phyloP scores from a whole-genome alignment of 768 basidiomycete genomes.

The Sarcodon aspratus region DNA sequence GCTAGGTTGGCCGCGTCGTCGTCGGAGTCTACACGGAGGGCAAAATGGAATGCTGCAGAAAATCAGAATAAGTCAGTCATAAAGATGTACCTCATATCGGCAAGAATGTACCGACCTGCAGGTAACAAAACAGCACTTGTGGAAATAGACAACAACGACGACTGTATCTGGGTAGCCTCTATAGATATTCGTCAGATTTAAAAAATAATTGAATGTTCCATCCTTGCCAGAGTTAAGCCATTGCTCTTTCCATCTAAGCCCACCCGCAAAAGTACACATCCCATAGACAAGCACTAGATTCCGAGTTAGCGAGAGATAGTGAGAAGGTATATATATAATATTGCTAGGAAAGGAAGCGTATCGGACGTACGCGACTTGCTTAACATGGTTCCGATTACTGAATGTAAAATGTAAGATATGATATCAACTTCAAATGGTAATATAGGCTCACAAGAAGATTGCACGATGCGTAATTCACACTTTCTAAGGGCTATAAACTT shows the following conservation, averaged over 20 bases:
- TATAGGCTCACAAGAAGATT: constrained; percentile 53
- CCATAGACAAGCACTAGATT: constrained; percentile 68
- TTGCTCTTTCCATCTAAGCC: constrained; percentile 66
- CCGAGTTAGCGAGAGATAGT: constrained; percentile 2
- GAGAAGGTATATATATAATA: background rate
- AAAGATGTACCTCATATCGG: background rate
- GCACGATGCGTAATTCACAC: constrained; percentile 73
- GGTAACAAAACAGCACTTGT: constrained; percentile 74
- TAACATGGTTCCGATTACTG: constrained; percentile 76
- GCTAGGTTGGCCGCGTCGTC: constrained; percentile 3
- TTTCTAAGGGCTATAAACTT: constrained; percentile 75
- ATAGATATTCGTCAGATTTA: background rate
- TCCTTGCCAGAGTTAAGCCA: constrained; percentile 58
- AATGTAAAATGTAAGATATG: background rate
- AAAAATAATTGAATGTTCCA: background rate
- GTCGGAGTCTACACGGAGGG: constrained; percentile 22
- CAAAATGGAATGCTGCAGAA: constrained; percentile 49
- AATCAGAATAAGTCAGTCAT: background rate
- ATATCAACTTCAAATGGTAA: constrained; percentile 1
- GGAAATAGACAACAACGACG: constrained; percentile 62
- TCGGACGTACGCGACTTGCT: constrained; percentile 47
- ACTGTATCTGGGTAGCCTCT: constrained; percentile 68
- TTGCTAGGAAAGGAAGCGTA: constrained; percentile 15
- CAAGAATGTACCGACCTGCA: constrained; percentile 20
- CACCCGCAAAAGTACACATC: constrained; percentile 79